Evolutionary conservation across 2,329 filamentous ascomycete genomes (phyloP), one percentile per base, ranked within the genome.

Genomic region (Pseudophaeomoniella oleicola): DNA sequence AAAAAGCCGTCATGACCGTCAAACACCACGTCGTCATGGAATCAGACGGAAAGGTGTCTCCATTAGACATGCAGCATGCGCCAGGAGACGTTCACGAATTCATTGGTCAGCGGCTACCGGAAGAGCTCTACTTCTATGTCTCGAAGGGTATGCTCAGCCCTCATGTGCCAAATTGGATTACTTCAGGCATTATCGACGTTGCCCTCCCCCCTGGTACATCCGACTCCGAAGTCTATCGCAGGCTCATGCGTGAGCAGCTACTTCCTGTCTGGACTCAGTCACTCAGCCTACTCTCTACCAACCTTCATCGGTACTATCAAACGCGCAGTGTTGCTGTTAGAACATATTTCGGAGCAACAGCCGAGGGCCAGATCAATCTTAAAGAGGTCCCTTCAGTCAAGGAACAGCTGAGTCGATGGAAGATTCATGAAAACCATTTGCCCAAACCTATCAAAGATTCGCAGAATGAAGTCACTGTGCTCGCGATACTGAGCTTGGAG

Each of bases 101-200:
- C 52, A 74, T 94, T 42, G 86, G 86, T n/a, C 74, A 92, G 40
- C 81, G 87, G 41, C 67, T 98, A 4, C 86, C 90, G 0, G 77
- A 86, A 30, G 90, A 98, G 58, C 67, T 96, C 13, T 87, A 88
- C 54, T 81, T 85, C 56, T 96, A 96, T 55, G 68, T 94, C 35
- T 86, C 85, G 40, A 78, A 73, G 36, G 90, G 85, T 19, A 63
- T 94, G 31, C 75, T 96, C 44, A 76, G 83, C 17, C 69, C 85
- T 16, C 75, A 83, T 34, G 67, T 94, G 27, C 70, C 93, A 10
- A 83, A 81, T 54, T 88, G 78, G 71, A 75, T 94, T 47, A 81
- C 83, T 3, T 80, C 84, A 37, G 76, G 80, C 44, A 78, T 88
- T 53, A 72, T 93, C 39, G 61, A 81, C 18, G 71, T 94, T 36